phyloP scores from a whole-genome alignment of 139 green algal genomes.

The Pedinophyceae sp. region DNA sequence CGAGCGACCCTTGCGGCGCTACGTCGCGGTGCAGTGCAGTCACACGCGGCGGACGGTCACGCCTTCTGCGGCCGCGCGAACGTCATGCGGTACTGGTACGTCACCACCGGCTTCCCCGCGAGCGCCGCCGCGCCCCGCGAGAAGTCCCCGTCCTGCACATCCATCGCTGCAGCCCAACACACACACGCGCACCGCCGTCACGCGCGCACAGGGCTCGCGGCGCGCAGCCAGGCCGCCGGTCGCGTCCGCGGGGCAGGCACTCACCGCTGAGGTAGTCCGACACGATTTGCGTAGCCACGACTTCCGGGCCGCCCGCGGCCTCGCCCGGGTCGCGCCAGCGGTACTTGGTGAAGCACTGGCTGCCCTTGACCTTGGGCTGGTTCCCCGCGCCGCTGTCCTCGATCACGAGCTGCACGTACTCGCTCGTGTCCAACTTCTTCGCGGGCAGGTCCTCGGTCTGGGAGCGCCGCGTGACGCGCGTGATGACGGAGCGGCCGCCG shows the following conservation, averaged over 20 bases:
- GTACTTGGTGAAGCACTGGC: background rate
- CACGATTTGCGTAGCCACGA: background rate
- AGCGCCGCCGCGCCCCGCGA: no score
- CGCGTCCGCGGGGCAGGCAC: no score
- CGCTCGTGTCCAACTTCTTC: background rate
- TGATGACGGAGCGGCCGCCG: background rate
- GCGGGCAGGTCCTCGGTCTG: background rate
- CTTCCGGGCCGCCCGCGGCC: no score
- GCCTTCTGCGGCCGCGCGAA: no score
- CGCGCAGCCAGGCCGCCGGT: no score
- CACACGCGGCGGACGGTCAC: no score
- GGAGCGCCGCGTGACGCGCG: background rate
- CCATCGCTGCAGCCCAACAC: background rate
- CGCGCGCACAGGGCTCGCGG: no score
- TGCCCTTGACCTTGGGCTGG: background rate
- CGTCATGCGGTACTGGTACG: background rate
- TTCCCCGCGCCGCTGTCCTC: background rate
- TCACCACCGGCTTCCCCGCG: background rate
- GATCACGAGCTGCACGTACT: background rate
- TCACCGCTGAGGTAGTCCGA: background rate
- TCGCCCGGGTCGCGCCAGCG: background rate
- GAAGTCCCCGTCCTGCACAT: no score
- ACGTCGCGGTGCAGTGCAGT: no score
- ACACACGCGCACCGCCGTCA: no score
- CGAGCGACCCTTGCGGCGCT: no score